phyloP scores from a whole-genome alignment of 2,329 filamentous ascomycete species.

The Xylariaceae sp. region DNA sequence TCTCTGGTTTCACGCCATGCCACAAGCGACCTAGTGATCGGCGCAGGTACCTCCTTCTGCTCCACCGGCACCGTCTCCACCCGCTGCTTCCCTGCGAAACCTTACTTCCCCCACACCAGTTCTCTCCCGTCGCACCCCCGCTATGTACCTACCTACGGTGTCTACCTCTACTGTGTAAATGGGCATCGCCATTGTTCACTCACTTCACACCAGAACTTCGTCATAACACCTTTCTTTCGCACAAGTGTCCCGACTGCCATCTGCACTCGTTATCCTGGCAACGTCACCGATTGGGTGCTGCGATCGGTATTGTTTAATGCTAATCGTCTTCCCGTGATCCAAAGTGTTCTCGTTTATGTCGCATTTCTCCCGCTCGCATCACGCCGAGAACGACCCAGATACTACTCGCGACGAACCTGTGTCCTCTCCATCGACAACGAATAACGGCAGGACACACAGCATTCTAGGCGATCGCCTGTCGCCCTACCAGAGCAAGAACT shows the following conservation, averaged over 20 bases:
- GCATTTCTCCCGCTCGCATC: slow-evolving; percentile 56
- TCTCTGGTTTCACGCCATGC: too few relatives aligned
- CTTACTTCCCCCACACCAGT: not conserved
- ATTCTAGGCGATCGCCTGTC: slow-evolving; percentile 14
- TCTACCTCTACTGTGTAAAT: not conserved
- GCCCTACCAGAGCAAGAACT: slow-evolving; percentile 14
- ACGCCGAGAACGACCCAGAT: slow-evolving; percentile 36
- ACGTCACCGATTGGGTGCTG: slow-evolving; percentile 1
- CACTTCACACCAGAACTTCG: slow-evolving; percentile 5
- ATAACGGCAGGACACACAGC: slow-evolving; percentile 15
- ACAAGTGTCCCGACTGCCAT: not conserved
- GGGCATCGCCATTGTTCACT: slow-evolving; percentile 1
- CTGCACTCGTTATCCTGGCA: not conserved
- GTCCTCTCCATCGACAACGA: slow-evolving; percentile 24
- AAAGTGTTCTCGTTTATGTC: slow-evolving; percentile 86
- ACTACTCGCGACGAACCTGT: slow-evolving; percentile 25
- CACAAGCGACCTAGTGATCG: not conserved
- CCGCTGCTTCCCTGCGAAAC: not conserved
- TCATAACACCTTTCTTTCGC: slow-evolving; percentile 10
- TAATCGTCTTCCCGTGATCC: slow-evolving; percentile 30
- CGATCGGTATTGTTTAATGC: slow-evolving; percentile 25
- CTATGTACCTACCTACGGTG: not conserved
- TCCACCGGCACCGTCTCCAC: too few relatives aligned
- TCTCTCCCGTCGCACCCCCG: not conserved
- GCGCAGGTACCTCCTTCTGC: not conserved